phyloP scores from a whole-genome alignment of 345 rosid species.

The Arabidopsis arenosa region DNA sequence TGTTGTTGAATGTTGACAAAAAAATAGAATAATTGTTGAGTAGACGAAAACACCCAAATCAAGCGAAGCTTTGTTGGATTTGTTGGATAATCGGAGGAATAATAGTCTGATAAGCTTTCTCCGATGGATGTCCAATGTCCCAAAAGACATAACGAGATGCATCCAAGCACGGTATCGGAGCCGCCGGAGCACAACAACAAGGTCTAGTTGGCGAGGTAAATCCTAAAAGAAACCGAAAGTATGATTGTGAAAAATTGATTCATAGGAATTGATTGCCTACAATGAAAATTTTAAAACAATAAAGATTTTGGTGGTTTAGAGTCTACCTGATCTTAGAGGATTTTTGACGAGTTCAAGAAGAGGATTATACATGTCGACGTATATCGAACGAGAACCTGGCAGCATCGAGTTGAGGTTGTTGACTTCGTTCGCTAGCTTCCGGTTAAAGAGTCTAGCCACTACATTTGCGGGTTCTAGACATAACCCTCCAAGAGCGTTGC shows the following conservation, averaged over 20 bases:
- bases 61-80: constrained; percentile 43
- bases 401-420: constrained; percentile 34
- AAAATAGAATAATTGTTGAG: not conserved
- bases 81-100: constrained; percentile 39
- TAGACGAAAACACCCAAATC: constrained; percentile 7
- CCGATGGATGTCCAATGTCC: constrained; percentile 43
- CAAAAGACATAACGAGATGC: constrained; percentile 43
- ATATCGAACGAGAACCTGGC: constrained; percentile 28
- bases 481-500: constrained; percentile 6
- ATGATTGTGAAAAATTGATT: not conserved
- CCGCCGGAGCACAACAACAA: constrained; percentile 39
- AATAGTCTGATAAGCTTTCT: constrained; percentile 41
- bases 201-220: constrained; percentile 32
- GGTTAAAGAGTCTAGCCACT: constrained; percentile 30
- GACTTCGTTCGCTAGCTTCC: constrained; percentile 9
- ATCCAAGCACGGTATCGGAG: constrained; percentile 38
- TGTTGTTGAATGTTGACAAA: not conserved
- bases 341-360: constrained; percentile 19
- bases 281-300: not conserved
- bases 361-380: constrained; percentile 35
- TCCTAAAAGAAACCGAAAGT: constrained; percentile 22
- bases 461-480: constrained; percentile 29
- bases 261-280: not conserved
- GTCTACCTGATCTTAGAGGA: constrained; percentile 22
- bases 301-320: not conserved